Percentiles rank a stretch among this genome's conserved stretches.
These are phyloP conservation scores for Cephaloascus albidus DNA, from an alignment of 805 yeast species.

Conservation along the genomic window DNA sequence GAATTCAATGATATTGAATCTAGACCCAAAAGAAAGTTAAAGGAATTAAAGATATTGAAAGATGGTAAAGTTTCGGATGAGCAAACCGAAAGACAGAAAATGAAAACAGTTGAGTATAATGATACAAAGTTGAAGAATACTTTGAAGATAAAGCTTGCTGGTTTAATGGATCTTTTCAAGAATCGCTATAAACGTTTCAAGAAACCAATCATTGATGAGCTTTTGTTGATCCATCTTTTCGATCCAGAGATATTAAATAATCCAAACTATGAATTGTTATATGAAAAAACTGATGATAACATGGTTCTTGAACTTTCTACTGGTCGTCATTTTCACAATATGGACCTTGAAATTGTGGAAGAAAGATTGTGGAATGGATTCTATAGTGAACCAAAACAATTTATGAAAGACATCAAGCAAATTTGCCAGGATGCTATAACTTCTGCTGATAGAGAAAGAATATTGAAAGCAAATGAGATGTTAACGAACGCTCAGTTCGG, in stretches of 20 bases:
- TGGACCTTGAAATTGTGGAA: constrained; percentile 90
- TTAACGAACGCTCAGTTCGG: constrained; percentile 93
- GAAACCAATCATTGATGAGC: constrained; percentile 84
- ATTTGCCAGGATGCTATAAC: constrained; percentile 72
- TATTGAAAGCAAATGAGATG: constrained; percentile 85
- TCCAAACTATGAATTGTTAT: constrained; percentile 29
- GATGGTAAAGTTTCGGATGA: constrained; percentile 15
- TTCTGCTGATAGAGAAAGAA: constrained; percentile 75
- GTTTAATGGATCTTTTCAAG: constrained; percentile 83
- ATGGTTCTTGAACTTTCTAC: constrained; percentile 77
- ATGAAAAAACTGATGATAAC: constrained; percentile 45
- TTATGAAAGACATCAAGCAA: constrained; percentile 73
- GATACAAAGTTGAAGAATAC: constrained; percentile 82
- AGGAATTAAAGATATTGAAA: constrained; percentile 22
- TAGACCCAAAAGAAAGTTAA: constrained; percentile 40
- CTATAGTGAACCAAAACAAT: constrained; percentile 88
- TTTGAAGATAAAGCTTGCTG: constrained; percentile 76
- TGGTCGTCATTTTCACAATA: constrained; percentile 67
- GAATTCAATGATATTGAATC: constrained; percentile 60
- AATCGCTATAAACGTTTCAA: constrained; percentile 80
- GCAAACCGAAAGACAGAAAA: constrained; percentile 28
- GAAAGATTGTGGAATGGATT: constrained; percentile 96
- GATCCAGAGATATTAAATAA: constrained; percentile 39
- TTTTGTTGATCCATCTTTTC: constrained; percentile 63
- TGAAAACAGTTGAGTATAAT: constrained; percentile 43